phyloP scores from a whole-genome alignment of 441 rosid genomes.

The Erodium chrysanthum region DNA sequence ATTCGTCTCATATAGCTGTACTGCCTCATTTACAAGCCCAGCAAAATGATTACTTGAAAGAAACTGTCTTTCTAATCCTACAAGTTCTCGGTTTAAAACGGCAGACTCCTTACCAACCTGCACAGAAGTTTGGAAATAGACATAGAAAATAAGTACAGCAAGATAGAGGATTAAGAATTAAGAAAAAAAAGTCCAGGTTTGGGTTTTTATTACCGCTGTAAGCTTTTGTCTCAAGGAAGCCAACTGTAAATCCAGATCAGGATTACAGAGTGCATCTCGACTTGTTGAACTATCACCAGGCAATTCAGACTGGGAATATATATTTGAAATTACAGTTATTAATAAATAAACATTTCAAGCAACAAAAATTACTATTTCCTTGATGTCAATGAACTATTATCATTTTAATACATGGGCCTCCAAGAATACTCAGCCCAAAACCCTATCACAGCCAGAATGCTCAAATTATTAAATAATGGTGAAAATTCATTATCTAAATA shows the following conservation, averaged over 20 bases:
- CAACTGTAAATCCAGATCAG: conserved; percentile 49
- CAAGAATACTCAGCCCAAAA: neutral
- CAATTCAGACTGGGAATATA: conserved; percentile 30
- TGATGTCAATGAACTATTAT: neutral
- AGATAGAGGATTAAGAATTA: conserved; percentile 4
- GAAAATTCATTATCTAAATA: neutral
- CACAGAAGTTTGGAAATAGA: conserved; percentile 15
- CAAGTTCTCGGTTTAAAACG: conserved; percentile 47
- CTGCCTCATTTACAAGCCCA: conserved; percentile 41
- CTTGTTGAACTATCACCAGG: conserved; percentile 21
- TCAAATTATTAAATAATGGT: neutral
- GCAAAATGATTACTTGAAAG: conserved; percentile 33
- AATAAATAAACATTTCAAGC: neutral
- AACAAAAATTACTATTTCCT: neutral
- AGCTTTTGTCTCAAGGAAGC: conserved; percentile 55
- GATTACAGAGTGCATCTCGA: conserved; percentile 32
- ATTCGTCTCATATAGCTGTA: conserved; percentile 32
- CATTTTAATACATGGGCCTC: neutral
- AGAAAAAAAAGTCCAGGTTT: neutral
- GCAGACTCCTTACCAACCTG: conserved; percentile 52
- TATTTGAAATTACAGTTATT: neutral
- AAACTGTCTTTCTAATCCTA: conserved; percentile 43
- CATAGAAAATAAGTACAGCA: neutral
- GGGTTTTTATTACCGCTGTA: conserved; percentile 33
- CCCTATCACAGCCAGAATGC: neutral